These are phyloP conservation scores for Kingdonia uniflora DNA, from an alignment of 164 flowering plant species.

Conservation along the genomic window DNA sequence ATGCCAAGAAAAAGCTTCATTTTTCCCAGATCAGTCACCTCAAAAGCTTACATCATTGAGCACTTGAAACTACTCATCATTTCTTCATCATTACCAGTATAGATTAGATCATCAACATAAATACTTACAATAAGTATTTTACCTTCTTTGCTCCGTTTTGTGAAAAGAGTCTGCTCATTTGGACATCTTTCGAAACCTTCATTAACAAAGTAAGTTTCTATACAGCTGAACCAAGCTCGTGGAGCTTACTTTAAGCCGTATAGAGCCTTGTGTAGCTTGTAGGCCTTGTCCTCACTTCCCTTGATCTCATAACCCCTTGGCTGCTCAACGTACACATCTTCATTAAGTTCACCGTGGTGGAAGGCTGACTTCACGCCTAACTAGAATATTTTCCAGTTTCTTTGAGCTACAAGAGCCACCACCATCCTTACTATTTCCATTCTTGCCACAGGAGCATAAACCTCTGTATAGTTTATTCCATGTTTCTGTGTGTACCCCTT, in stretches of 20 bases:
- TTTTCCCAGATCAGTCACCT: conserved; percentile 5
- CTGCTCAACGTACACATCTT: conserved; percentile 8
- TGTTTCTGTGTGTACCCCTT: not conserved
- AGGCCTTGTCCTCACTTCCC: too few species aligned
- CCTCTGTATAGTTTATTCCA: not conserved
- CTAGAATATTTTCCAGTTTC: too few species aligned
- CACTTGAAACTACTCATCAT: conserved; percentile 1
- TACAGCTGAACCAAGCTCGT: not conserved
- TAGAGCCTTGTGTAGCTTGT: too few species aligned
- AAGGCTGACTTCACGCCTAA: not conserved
- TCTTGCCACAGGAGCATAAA: not conserved
- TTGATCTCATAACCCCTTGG: too few species aligned
- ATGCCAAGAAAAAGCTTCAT: conserved; percentile 10
- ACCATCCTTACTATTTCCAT: too few species aligned
- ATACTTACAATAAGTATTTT: not conserved
- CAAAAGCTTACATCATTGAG: conserved; percentile 4
- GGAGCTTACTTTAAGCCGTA: not conserved
- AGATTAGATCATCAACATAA: conserved; percentile 10
- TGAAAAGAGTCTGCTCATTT: not conserved
- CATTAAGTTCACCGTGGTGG: conserved; percentile 10
- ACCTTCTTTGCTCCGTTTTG: not conserved
- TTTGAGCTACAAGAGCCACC: too few species aligned
- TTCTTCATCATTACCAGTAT: conserved; percentile 4
- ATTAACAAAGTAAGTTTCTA: conserved; percentile 8
- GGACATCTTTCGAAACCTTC: not conserved